Evolutionary conservation across 352 stramenopile genomes (phyloP), one percentile per base, ranked within the genome.

Genomic region (Globisporangium cystogenes): DNA sequence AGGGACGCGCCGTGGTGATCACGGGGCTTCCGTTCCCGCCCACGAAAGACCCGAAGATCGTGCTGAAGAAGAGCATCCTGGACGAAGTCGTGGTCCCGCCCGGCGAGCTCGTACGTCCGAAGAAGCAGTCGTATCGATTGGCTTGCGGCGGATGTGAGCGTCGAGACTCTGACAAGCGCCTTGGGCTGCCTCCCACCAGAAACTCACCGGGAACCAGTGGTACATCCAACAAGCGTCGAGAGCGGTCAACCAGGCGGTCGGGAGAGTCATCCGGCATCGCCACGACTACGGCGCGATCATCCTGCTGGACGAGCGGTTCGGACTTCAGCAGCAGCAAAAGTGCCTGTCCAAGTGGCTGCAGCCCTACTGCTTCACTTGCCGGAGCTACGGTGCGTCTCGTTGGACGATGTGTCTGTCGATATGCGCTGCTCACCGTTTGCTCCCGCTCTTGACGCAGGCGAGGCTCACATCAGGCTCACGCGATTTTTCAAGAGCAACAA

Each of bases 211-310:
- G 5, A 93, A 97, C 50, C 87, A 98, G 24, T 99, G 98, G 98
- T 99, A 99, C 64, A 93, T 94, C 36, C 97, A 99, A 53, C 96
- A 99, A 86, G 96, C 97, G 7, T 95, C 96, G 50, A 74, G 96
- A 52, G 96, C 97, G 51, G 95, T 99, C 12, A 99, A 99, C 68
- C 98, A 99, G 84, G 97, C 97, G 7, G 93, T 99, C 48, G 98
- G 98, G 3, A 85, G 98, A 59, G 96, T 99, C 6, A 99, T 99
- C 81, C 95, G 98, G 12, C 98, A 99, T 67, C 86, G 90, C 16
- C 83, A 96, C 52, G 98, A 99, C 60, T 99, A 96, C 58, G 98
- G 97, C 31, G 90, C 94, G 21, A 98, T 99, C 31, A 84, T 99
- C 40, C 67, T 99, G 24, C 76, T 97, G 26, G 98, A 99, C 65